These are phyloP conservation scores for Hymenoscyphus repandus DNA, from an alignment of 2,329 filamentous ascomycete species.

Conservation along the genomic window DNA sequence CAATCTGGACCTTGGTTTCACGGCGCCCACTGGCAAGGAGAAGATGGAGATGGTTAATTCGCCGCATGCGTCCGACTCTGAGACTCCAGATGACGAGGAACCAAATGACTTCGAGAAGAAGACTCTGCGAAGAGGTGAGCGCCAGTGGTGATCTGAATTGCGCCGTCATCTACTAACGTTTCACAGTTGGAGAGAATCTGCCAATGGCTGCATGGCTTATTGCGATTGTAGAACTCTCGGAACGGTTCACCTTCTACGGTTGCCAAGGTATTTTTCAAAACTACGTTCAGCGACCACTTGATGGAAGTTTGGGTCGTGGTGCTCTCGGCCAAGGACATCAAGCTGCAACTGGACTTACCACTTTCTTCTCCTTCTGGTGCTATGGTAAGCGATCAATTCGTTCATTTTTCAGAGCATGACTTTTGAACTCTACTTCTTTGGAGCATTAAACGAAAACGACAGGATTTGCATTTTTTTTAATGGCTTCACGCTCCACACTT, in stretches of 20 bases:
- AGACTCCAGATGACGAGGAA: constrained; percentile 16
- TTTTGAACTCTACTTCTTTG: no score
- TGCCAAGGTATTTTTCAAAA: constrained; percentile 58
- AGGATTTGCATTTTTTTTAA: no score
- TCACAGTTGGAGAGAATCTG: constrained; percentile 12
- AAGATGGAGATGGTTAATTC: not conserved
- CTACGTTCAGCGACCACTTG: constrained; percentile 46
- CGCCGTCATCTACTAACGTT: not conserved
- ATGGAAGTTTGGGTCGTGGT: constrained; percentile 31
- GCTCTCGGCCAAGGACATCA: constrained; percentile 51
- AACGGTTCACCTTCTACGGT: constrained; percentile 62
- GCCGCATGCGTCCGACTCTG: constrained; percentile 6
- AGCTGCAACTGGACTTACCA: constrained; percentile 48
- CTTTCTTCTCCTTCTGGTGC: constrained; percentile 48
- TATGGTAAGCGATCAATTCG: constrained; percentile 34
- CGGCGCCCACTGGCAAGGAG: constrained; percentile 5
- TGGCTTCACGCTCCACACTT: no score
- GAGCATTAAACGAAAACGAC: no score
- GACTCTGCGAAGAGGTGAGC: constrained; percentile 14
- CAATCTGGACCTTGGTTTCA: constrained; percentile 13
- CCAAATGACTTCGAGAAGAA: constrained; percentile 15
- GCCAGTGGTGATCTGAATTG: not conserved
- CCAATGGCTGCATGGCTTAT: constrained; percentile 36
- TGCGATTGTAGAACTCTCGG: constrained; percentile 57
- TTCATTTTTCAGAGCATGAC: no score